A percentile compares a stretch with the other conserved stretches of the same genome.
Conservation (phyloP, 1,139 yeast species). For the Hemisphaericaspora xylofermentans region DNA sequence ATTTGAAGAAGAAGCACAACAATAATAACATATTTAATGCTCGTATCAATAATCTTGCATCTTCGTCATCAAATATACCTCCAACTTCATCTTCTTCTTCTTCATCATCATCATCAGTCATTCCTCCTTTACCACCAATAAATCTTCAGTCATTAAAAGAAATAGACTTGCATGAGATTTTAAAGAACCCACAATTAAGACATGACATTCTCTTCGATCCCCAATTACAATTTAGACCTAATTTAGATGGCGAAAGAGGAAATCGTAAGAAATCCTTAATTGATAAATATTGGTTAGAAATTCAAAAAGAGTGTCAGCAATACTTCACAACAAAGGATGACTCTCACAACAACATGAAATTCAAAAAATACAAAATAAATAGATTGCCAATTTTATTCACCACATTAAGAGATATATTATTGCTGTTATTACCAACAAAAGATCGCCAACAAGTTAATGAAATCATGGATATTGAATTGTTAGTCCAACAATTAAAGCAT, state of each 20-base stretch:
- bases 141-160: slow-evolving; percentile 81
- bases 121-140: slow-evolving; percentile 70
- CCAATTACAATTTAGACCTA: slow-evolving; percentile 87
- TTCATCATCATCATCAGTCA: slow-evolving; percentile 13
- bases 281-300: slow-evolving; percentile 81
- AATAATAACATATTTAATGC: not conserved
- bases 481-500: slow-evolving; percentile 72
- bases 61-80: slow-evolving; percentile 17
- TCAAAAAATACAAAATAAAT: slow-evolving; percentile 34
- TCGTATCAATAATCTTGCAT: slow-evolving; percentile 11
- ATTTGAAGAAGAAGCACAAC: slow-evolving; percentile 12
- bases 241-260: slow-evolving; percentile 88
- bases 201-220: slow-evolving; percentile 95
- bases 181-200: slow-evolving; percentile 87
- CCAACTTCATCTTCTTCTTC: slow-evolving; percentile 16
- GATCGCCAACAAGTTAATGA: slow-evolving; percentile 71
- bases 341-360: slow-evolving; percentile 6
- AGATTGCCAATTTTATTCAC: slow-evolving; percentile 67
- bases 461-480: slow-evolving; percentile 73
- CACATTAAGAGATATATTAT: slow-evolving; percentile 73
- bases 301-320: slow-evolving; percentile 59
- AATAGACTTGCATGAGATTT: slow-evolving; percentile 83
- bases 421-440: slow-evolving; percentile 74
- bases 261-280: slow-evolving; percentile 71
- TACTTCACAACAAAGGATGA: slow-evolving; percentile 24